Base-by-base conservation (phyloP, 352 stramenopile genomes). In the Globisporangium abappressorium region DNA sequence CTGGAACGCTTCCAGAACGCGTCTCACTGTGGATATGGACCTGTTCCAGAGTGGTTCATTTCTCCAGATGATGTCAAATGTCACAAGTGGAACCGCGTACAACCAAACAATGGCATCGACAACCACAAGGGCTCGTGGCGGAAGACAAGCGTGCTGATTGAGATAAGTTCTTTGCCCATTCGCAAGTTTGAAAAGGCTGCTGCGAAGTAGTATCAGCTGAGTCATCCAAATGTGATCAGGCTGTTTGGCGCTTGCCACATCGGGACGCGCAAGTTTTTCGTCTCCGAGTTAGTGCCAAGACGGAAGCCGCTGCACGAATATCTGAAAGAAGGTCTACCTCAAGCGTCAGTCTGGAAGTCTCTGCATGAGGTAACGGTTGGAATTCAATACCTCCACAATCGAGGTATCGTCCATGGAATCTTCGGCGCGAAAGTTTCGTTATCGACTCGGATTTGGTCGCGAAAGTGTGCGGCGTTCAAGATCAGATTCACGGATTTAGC, bases 141-240 rank as follows among this genome's bases (percentile, higher is more conserved):
- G 2, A 65, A 65, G 30, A 38, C 64, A 15, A 22, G 9, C 0
- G 57, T 65, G 30, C 30, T 26, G 56, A 58, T 69, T 20, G 38
- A 68, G 26, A 26, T 57, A 5, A 49, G 12, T 9, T 3, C 2
- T 2, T 4, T 9, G 7, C 5, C 7, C 51, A 18, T 30, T 24
- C 24, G 5, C 28, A 14, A n/a, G 26, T 59, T 22, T 2, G 22
- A 3, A 15, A 46, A 20, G 1, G 2, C n/a, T 20, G 0, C 56
- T 18, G 8, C 28, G 0, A n/a, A 33, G 18, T 70, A 57, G 65
- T 59, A 38, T 30, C 22, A 26, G 18, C 46, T 70, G 11, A 60
- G 28, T 15, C 65, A 70, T 18, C 65, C 58, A 14, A 60, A 70
- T 41, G 28, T 70, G 5, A n/a, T 34, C 24, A 51, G 49, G 34